Evolutionary conservation across 495 filamentous ascomycete species (phyloP).

Genomic region (Penicillium steckii): DNA sequence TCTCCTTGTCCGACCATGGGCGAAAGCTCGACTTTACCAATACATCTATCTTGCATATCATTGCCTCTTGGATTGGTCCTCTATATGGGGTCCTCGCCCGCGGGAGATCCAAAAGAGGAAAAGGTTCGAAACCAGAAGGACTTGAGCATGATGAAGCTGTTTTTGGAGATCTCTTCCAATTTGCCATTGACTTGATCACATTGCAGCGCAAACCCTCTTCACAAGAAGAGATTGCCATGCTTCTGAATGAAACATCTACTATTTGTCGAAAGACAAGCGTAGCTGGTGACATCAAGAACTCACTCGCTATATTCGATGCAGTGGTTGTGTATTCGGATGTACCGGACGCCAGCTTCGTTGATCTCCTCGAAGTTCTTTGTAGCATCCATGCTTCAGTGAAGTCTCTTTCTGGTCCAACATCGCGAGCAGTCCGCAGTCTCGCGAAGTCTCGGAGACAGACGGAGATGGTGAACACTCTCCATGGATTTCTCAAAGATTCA

Average conservation of each 20-base stretch:
- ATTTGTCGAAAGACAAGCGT: constrained; percentile 76
- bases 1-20: constrained; percentile 46
- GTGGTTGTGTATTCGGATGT: constrained; percentile 78
- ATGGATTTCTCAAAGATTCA: constrained; percentile 58
- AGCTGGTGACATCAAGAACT: constrained; percentile 70
- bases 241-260: constrained; percentile 66
- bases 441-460: constrained; percentile 77
- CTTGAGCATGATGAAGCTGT: constrained; percentile 59
- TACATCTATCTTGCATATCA: constrained; percentile 40
- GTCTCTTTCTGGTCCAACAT: constrained; percentile 67
- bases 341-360: constrained; percentile 62
- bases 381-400: constrained; percentile 76
- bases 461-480: constrained; percentile 62
- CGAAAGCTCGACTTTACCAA: constrained; percentile 44
- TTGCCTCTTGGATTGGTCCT: constrained; percentile 42
- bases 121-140: constrained; percentile 44
- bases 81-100: constrained; percentile 40
- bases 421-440: constrained; percentile 72
- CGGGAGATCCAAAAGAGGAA: constrained; percentile 51
- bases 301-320: constrained; percentile 73
- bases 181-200: constrained; percentile 76
- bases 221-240: constrained; percentile 59
- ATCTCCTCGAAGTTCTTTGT: constrained; percentile 77
- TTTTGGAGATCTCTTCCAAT: constrained; percentile 67
- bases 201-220: constrained; percentile 77